These are phyloP conservation scores for Solanum sejunctum DNA, from an alignment of 257 asterid species.

Conservation along the genomic window DNA sequence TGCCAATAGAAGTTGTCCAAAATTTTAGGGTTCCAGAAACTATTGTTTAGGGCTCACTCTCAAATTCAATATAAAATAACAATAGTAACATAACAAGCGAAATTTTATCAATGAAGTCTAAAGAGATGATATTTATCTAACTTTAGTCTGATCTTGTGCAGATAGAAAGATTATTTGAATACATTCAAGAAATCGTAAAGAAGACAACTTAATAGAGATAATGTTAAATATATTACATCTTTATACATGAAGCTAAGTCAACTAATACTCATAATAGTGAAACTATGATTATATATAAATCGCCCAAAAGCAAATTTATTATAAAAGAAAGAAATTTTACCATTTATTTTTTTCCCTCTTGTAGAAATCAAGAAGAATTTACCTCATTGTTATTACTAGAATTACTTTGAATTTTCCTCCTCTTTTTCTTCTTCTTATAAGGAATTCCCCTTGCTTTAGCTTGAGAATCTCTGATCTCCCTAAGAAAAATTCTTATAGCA, in stretches of 20 bases:
- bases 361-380: not conserved
- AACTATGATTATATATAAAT: not conserved
- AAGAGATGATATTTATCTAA: not conserved
- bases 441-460: slow-evolving; percentile 87
- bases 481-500: slow-evolving; percentile 50
- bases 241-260: not conserved
- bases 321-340: not conserved
- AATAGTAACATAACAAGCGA: not conserved
- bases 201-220: not conserved
- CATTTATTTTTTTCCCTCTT: not conserved
- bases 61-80: not conserved
- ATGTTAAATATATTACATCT: not conserved
- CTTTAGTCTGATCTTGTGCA: accelerated
- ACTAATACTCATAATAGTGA: not conserved
- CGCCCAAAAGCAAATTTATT: not conserved
- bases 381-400: slow-evolving; percentile 6
- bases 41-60: not conserved
- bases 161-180: not conserved
- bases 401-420: slow-evolving; percentile 18
- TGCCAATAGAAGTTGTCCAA: not conserved
- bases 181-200: not conserved
- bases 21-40: not conserved
- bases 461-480: slow-evolving; percentile 67
- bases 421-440: slow-evolving; percentile 76
- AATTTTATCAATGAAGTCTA: not conserved